Conservation (phyloP, 2,329 filamentous ascomycete genomes). For the Aspergillus sp. region DNA sequence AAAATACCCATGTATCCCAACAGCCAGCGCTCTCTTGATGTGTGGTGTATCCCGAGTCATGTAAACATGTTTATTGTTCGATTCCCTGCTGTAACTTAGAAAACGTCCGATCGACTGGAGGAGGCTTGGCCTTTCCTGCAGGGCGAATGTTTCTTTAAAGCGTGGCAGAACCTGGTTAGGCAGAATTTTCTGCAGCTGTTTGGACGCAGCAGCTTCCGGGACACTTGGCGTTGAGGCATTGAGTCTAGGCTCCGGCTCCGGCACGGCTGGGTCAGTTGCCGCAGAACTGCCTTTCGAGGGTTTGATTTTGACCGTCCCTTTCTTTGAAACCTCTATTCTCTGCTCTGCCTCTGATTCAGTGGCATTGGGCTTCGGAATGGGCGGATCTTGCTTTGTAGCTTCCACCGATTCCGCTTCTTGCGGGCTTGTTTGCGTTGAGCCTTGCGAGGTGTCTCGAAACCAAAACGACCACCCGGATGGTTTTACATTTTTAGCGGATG, state of each 20-base stretch:
- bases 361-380: slow-evolving; percentile 18
- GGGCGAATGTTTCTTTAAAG: slow-evolving; percentile 47
- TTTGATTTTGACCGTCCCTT: slow-evolving; percentile 32
- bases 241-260: slow-evolving; percentile 17
- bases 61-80: slow-evolving; percentile 67
- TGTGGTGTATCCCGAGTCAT: slow-evolving; percentile 67
- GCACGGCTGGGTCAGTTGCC: slow-evolving; percentile 22
- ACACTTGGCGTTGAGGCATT: slow-evolving; percentile 22
- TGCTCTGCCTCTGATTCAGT: slow-evolving; percentile 21
- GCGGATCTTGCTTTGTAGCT: slow-evolving; percentile 19
- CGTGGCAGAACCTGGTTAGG: slow-evolving; percentile 51
- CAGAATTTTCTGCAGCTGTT: slow-evolving; percentile 35
- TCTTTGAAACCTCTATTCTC: slow-evolving; percentile 27
- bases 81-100: slow-evolving; percentile 55
- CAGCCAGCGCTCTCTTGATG: slow-evolving; percentile 83
- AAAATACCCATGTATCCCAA: slow-evolving; percentile 93
- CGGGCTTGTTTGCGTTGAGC: slow-evolving; percentile 21
- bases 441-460: slow-evolving; percentile 36
- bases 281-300: slow-evolving; percentile 22
- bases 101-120: slow-evolving; percentile 55
- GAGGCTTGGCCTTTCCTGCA: slow-evolving; percentile 59
- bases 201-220: slow-evolving; percentile 35
- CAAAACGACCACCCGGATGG: slow-evolving; percentile 44
- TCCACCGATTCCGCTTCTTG: slow-evolving; percentile 28
- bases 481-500: slow-evolving; percentile 20